These are phyloP conservation scores for Neopestalotiopsis rosae DNA, from an alignment of 2,329 filamentous ascomycete species.

Conservation along the genomic window DNA sequence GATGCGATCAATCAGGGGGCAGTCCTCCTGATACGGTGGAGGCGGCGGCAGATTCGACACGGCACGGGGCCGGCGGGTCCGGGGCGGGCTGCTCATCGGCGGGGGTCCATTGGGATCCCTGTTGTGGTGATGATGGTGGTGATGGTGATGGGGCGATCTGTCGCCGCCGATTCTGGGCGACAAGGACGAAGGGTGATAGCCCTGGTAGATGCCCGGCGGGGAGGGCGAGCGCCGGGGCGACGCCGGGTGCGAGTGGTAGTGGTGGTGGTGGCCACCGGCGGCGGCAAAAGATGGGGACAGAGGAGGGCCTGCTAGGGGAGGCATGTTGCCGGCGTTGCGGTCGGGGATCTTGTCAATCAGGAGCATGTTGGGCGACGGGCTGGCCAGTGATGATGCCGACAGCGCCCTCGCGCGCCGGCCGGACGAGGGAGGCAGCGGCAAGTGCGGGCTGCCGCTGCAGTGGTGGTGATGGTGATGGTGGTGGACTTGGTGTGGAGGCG, in stretches of 20 bases:
- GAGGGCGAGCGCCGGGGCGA: not conserved
- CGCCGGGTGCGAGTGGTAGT: not conserved
- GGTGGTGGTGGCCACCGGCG: too few relatives aligned
- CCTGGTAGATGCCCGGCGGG: not conserved
- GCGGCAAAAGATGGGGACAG: not conserved
- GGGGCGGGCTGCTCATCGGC: not conserved
- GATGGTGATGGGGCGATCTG: not conserved
- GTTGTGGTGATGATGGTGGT: not conserved
- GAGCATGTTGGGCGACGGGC: not conserved
- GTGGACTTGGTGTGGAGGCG: not conserved
- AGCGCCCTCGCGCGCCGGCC: not conserved
- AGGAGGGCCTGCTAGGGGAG: not conserved
- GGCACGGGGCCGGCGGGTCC: not conserved
- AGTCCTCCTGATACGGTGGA: not conserved
- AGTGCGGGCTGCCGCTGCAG: not conserved
- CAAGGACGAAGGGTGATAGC: not conserved
- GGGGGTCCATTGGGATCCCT: not conserved
- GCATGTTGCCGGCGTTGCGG: slow-evolving; percentile 9
- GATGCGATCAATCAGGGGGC: slow-evolving; percentile 7
- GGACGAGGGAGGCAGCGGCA: not conserved
- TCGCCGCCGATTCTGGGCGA: not conserved
- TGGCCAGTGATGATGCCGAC: not conserved
- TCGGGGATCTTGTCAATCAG: slow-evolving; percentile 9
- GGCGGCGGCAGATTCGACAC: not conserved
- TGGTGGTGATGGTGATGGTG: not conserved